phyloP scores from a whole-genome alignment of 2,329 filamentous ascomycete species.

The Didymella glomerata region DNA sequence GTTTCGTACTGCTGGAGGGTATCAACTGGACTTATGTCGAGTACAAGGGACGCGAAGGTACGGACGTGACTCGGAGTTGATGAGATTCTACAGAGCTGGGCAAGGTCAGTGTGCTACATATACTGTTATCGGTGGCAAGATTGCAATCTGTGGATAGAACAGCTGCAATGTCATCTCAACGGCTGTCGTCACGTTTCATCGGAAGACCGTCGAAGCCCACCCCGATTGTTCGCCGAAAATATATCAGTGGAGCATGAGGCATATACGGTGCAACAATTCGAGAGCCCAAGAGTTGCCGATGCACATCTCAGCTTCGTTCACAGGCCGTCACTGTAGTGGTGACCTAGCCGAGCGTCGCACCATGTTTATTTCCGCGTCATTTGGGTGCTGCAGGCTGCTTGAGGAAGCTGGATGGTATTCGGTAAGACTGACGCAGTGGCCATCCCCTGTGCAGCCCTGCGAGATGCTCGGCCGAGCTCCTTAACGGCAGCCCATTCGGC shows the following conservation, averaged over 20 bases:
- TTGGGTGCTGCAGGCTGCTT: not conserved
- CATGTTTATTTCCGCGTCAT: not conserved
- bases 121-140: not conserved
- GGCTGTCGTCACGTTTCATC: conserved; percentile 6
- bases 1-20: not conserved
- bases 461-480: conserved; percentile 14
- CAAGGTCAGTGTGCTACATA: not conserved
- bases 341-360: not conserved
- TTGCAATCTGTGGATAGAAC: not conserved
- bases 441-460: not conserved
- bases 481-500: not conserved
- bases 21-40: not conserved
- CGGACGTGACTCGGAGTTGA: not conserved
- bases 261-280: not conserved
- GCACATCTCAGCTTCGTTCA: not conserved
- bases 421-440: conserved; percentile 3
- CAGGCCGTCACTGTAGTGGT: not conserved
- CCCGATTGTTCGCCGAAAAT: conserved; percentile 13
- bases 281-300: not conserved
- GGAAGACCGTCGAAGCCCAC: not conserved
- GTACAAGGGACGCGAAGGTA: not conserved
- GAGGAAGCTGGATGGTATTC: not conserved
- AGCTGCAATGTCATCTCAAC: not conserved
- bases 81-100: not conserved
- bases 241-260: conserved; percentile 14